Percentiles rank a stretch among this genome's conserved stretches.
These are phyloP conservation scores for Diaporthe sp. DNA, from an alignment of 2,329 filamentous ascomycete genomes.

Conservation along the genomic window DNA sequence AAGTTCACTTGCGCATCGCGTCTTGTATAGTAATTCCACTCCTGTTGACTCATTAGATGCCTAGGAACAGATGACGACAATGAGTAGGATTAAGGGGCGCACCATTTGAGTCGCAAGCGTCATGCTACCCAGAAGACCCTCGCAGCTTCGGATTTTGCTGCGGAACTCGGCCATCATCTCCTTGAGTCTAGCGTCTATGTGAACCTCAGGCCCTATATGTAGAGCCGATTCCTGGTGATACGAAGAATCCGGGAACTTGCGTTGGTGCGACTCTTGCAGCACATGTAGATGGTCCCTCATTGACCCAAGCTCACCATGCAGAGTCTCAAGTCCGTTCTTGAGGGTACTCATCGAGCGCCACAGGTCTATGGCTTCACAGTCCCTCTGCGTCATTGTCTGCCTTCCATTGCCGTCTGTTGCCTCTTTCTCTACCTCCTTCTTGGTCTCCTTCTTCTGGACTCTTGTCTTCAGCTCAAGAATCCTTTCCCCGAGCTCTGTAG, in stretches of 20 bases:
- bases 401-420: neutral
- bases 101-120: slow-evolving; percentile 41
- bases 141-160: slow-evolving; percentile 32
- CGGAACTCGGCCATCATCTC: slow-evolving; percentile 42
- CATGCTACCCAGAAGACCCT: slow-evolving; percentile 39
- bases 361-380: slow-evolving; percentile 39
- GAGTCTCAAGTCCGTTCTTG: slow-evolving; percentile 41
- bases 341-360: slow-evolving; percentile 41
- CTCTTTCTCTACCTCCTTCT: neutral
- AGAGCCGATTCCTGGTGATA: neutral
- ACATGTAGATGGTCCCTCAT: slow-evolving; percentile 33
- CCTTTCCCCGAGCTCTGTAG: slow-evolving; percentile 28
- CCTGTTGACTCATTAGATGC: slow-evolving; percentile 29
- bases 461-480: slow-evolving; percentile 40
- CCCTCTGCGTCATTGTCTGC: slow-evolving; percentile 33
- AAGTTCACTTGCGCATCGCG: slow-evolving; percentile 38
- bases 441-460: slow-evolving; percentile 21
- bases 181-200: slow-evolving; percentile 36
- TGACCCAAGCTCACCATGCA: slow-evolving; percentile 33
- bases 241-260: neutral
- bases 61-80: fast-evolving
- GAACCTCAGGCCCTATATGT: neutral
- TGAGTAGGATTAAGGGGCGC: neutral
- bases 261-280: neutral
- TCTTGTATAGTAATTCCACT: slow-evolving; percentile 42